A percentile compares a stretch with the other conserved stretches of the same genome.
phyloP scores from a whole-genome alignment of 192 early-diverging fungal genomes.

The Mortierella antarctica region DNA sequence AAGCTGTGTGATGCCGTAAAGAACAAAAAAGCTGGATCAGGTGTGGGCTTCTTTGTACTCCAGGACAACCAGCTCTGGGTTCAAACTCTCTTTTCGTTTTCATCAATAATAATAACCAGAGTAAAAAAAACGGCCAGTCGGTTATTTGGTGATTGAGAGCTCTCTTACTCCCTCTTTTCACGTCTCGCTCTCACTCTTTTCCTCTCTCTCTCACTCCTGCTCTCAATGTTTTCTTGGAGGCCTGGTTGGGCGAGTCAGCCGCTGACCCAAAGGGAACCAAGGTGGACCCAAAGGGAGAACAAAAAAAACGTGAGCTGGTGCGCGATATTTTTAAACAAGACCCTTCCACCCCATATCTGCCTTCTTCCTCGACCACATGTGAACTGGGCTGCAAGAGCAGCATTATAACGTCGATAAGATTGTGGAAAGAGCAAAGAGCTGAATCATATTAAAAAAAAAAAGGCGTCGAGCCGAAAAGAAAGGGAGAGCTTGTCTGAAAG shows the following conservation, averaged over 20 bases:
- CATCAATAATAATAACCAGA: not conserved
- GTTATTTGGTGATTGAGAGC: conserved; percentile 31
- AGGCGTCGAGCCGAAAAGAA: not conserved
- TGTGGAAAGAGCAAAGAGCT: too few relatives aligned
- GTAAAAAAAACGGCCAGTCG: conserved; percentile 11
- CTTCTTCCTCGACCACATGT: too few relatives aligned
- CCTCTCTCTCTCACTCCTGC: not conserved
- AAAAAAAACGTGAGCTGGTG: conserved; percentile 2
- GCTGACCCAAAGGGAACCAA: not conserved
- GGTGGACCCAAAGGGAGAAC: not conserved
- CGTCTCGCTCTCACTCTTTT: conserved; percentile 4
- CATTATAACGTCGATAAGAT: too few relatives aligned
- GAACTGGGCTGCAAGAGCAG: too few relatives aligned
- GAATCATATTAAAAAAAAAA: conserved; percentile 3
- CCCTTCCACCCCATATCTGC: too few relatives aligned
- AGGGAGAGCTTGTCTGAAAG: not conserved
- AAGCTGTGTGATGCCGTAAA: conserved; percentile 3
- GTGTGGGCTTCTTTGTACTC: not conserved
- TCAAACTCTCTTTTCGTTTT: conserved; percentile 10
- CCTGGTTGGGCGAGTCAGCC: not conserved
- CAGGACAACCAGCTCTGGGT: conserved; percentile 7
- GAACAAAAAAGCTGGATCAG: not conserved
- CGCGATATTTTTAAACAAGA: not conserved
- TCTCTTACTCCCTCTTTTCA: conserved; percentile 5
- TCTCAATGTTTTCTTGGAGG: conserved; percentile 4